Evolutionary conservation across 495 filamentous ascomycete species (phyloP).

Genomic region (Xylaria castorea): DNA sequence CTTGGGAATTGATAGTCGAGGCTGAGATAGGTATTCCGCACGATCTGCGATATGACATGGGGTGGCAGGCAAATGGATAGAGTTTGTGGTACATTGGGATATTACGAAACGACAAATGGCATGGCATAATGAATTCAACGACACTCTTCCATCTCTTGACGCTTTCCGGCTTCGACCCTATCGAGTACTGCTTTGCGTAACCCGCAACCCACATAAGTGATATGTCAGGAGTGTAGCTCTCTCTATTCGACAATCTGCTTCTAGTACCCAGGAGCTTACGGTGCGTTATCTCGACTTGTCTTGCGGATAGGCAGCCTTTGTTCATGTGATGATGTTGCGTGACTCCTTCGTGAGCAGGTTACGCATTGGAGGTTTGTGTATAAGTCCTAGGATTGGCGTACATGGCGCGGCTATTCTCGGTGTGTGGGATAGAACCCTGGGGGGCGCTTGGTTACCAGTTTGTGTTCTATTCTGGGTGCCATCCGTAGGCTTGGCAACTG

Average conservation of each 20-base stretch:
- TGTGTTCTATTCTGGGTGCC: background rate
- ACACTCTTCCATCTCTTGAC: conserved; percentile 20
- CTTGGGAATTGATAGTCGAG: conserved; percentile 21
- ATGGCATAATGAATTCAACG: conserved; percentile 33
- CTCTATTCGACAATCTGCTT: background rate
- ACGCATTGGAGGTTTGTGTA: background rate
- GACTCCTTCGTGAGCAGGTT: background rate
- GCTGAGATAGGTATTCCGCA: conserved; percentile 16
- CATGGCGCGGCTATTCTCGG: conserved; percentile 11
- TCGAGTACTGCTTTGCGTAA: background rate
- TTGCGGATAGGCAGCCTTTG: background rate
- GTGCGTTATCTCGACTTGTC: background rate
- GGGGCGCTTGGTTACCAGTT: background rate
- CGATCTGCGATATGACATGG: conserved; percentile 21
- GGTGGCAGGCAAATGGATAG: conserved; percentile 21
- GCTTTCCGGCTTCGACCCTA: background rate
- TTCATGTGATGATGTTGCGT: conserved; percentile 6
- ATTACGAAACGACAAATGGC: conserved; percentile 26
- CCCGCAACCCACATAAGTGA: background rate
- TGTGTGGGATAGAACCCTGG: conserved; percentile 1
- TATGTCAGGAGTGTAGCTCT: background rate
- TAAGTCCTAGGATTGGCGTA: background rate
- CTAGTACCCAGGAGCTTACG: background rate
- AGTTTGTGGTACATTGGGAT: conserved; percentile 26
- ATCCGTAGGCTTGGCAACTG: conserved; percentile 15